Percentiles rank a stretch among this genome's conserved stretches.
Evolutionary conservation across 2,329 filamentous ascomycete genomes (phyloP).

Genomic region (Alternaria gaisen): DNA sequence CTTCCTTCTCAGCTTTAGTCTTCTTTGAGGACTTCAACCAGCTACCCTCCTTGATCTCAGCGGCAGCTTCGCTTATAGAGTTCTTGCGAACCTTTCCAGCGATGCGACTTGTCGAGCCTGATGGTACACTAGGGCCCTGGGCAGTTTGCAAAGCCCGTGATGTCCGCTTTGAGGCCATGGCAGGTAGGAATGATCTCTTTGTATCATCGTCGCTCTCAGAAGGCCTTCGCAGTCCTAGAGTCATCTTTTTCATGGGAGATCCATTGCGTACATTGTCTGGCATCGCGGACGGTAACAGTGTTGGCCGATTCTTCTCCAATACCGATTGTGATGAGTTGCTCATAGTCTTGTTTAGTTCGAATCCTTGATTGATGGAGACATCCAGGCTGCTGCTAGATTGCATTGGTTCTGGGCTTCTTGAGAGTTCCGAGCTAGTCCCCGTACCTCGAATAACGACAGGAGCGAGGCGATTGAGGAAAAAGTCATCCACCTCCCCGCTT

Average conservation of each 20-base stretch:
- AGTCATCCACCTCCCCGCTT: conserved; percentile 56
- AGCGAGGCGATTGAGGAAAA: conserved; percentile 55
- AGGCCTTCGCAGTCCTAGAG: conserved; percentile 38
- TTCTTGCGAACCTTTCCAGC: conserved; percentile 35
- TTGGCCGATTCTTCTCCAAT: conserved; percentile 34
- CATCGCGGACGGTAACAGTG: conserved; percentile 51
- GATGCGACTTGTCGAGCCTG: conserved; percentile 24
- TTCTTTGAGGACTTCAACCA: conserved; percentile 51
- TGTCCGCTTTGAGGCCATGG: conserved; percentile 37
- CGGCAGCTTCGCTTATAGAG: conserved; percentile 30
- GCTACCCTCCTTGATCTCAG: conserved; percentile 49
- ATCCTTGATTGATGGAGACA: conserved; percentile 25
- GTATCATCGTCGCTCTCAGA: conserved; percentile 50
- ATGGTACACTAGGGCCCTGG: conserved; percentile 27
- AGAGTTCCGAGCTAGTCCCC: conserved; percentile 50
- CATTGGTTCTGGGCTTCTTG: conserved; percentile 49
- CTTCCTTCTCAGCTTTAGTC: conserved; percentile 36
- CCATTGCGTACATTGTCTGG: conserved; percentile 42
- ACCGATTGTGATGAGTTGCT: conserved; percentile 29
- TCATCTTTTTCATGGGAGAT: conserved; percentile 45
- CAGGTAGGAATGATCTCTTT: conserved; percentile 46
- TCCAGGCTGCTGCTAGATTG: conserved; percentile 49
- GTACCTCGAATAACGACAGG: conserved; percentile 57
- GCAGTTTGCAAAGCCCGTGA: conserved; percentile 39
- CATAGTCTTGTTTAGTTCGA: conserved; percentile 30